These are phyloP conservation scores for Malassezia dermatis DNA, from an alignment of 1,284 basidiomycete species.

Conservation along the genomic window DNA sequence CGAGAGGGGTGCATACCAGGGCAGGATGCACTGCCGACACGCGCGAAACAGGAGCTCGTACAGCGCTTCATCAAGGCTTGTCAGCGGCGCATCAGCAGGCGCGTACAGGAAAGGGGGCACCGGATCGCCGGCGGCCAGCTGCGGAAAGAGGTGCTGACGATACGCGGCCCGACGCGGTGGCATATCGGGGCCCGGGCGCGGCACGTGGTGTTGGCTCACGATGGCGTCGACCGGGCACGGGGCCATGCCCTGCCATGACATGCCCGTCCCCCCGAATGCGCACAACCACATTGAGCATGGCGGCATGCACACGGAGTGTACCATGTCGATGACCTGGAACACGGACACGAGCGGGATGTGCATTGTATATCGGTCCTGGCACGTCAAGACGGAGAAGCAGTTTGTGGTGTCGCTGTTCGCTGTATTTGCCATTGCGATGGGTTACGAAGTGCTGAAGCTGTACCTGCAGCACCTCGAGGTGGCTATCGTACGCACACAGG, in stretches of 20 bases:
- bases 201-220: background rate
- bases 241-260: conserved; percentile 19
- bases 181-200: background rate
- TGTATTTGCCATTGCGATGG: background rate
- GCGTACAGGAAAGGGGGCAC: background rate
- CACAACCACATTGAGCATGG: conserved; percentile 3
- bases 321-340: conserved; percentile 16
- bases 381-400: conserved; percentile 1
- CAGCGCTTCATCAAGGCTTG: background rate
- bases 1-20: background rate
- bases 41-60: background rate
- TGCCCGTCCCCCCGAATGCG: conserved; percentile 16
- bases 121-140: background rate
- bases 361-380: conserved; percentile 8
- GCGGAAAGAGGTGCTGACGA: background rate
- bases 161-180: background rate
- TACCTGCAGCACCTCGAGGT: background rate
- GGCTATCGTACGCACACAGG: background rate
- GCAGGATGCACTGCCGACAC: background rate
- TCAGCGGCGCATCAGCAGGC: background rate
- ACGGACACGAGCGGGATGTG: conserved; percentile 11
- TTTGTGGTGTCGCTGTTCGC: conserved; percentile 6
- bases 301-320: background rate
- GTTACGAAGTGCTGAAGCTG: conserved; percentile 12
- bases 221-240: conserved; percentile 20